phyloP scores from a whole-genome alignment of 805 yeast species.

The Ogataea degrootiae region DNA sequence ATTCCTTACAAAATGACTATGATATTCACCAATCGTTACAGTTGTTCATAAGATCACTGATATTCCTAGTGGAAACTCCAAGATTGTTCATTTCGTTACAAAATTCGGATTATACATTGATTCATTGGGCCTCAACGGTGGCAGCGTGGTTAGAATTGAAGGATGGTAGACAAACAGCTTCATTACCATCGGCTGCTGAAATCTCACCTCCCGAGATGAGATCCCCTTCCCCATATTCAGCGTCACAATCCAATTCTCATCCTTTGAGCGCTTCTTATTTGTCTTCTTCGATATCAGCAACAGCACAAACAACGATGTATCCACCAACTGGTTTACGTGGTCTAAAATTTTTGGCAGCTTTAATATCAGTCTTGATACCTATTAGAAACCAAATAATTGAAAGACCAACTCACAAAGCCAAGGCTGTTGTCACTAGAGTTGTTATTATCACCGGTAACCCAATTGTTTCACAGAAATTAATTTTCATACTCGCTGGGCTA shows the following conservation, averaged over 20 bases:
- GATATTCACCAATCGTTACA: slow-evolving; percentile 38
- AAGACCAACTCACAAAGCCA: slow-evolving; percentile 27
- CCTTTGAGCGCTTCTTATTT: not conserved
- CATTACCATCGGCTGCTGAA: not conserved
- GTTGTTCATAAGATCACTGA: slow-evolving; percentile 34
- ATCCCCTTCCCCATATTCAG: slow-evolving; percentile 6
- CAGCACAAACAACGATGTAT: slow-evolving; percentile 1
- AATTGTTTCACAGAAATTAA: slow-evolving; percentile 48
- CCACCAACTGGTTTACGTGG: slow-evolving; percentile 6
- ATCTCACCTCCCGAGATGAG: slow-evolving; percentile 2
- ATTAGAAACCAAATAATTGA: slow-evolving; percentile 30
- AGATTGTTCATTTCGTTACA: slow-evolving; percentile 40
- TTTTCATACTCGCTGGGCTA: slow-evolving; percentile 48
- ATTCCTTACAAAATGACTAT: slow-evolving; percentile 37
- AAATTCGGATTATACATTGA: slow-evolving; percentile 34
- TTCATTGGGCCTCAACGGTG: slow-evolving; percentile 49
- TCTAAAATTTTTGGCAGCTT: slow-evolving; percentile 41
- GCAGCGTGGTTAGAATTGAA: slow-evolving; percentile 53
- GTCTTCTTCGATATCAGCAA: not conserved
- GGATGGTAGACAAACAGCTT: slow-evolving; percentile 32
- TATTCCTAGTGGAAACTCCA: slow-evolving; percentile 41
- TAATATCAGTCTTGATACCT: slow-evolving; percentile 43
- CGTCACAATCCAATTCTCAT: not conserved
- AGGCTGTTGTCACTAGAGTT: slow-evolving; percentile 34
- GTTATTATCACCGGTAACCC: slow-evolving; percentile 55